These are phyloP conservation scores for Exsudoporus frostii DNA, from an alignment of 768 basidiomycete species.

Conservation along the genomic window DNA sequence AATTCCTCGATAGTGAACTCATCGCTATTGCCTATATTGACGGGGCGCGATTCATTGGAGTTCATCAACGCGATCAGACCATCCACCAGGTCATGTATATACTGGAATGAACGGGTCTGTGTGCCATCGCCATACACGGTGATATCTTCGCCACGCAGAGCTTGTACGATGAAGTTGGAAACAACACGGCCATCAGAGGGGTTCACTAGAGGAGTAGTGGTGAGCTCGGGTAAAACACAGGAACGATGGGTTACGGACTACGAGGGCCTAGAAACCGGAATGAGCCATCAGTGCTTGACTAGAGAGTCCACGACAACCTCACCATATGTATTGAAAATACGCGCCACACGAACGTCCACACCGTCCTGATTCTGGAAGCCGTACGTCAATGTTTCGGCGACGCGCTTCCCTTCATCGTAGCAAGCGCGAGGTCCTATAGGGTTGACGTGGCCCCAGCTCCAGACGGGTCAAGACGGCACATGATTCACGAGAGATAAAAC, in stretches of 20 bases:
- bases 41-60: conserved; percentile 86
- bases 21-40: conserved; percentile 94
- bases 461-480: conserved; percentile 16
- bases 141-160: conserved; percentile 93
- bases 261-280: conserved; percentile 44
- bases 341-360: conserved; percentile 94
- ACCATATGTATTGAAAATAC: conserved; percentile 98
- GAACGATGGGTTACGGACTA: conserved; percentile 49
- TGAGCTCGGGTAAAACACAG: conserved; percentile 17
- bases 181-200: conserved; percentile 96
- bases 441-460: conserved; percentile 97
- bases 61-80: conserved; percentile 95
- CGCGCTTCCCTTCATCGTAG: conserved; percentile 99
- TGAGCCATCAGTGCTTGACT: not conserved
- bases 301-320: conserved; percentile 4
- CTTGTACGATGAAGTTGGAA: conserved; percentile 98
- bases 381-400: conserved; percentile 96
- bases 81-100: conserved; percentile 96
- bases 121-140: conserved; percentile 94
- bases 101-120: conserved; percentile 96
- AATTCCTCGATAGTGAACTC: conserved; percentile 97
- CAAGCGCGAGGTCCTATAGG: conserved; percentile 98
- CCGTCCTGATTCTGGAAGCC: conserved; percentile 93
- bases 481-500: conserved; percentile 24
- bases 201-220: conserved; percentile 63